Conservation (phyloP, 2,329 filamentous ascomycete genomes). For the Cercospora sp. region DNA sequence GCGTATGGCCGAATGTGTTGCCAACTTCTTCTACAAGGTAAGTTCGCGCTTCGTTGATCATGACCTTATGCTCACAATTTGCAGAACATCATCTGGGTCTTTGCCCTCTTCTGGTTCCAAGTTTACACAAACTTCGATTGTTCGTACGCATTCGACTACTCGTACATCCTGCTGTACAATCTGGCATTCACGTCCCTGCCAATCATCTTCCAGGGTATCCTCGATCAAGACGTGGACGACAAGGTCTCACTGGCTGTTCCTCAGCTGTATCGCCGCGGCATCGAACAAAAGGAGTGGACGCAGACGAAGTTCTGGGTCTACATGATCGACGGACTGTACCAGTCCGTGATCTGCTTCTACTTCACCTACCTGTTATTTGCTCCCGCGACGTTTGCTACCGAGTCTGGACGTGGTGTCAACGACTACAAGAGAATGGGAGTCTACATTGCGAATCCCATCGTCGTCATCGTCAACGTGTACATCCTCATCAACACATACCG, state of each 20-base stretch:
- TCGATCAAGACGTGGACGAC: constrained; percentile 96
- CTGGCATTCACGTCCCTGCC: constrained; percentile 94
- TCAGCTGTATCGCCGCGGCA: constrained; percentile 91
- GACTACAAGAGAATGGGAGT: constrained; percentile 84
- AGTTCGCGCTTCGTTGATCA: constrained; percentile 24
- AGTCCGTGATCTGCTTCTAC: constrained; percentile 91
- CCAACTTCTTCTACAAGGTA: constrained; percentile 99
- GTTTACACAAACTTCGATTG: constrained; percentile 95
- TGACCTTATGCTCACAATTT: constrained; percentile 31
- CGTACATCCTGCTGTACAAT: constrained; percentile 96
- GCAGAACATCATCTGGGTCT: constrained; percentile 94
- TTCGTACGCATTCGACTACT: constrained; percentile 96
- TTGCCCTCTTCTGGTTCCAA: constrained; percentile 95
- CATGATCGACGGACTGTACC: constrained; percentile 92
- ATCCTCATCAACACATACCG: constrained; percentile 94
- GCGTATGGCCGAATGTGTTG: constrained; percentile 85
- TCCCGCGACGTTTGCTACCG: constrained; percentile 66
- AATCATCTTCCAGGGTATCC: constrained; percentile 90
- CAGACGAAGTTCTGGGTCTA: constrained; percentile 96
- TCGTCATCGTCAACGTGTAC: constrained; percentile 89
- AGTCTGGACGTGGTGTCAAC: constrained; percentile 71
- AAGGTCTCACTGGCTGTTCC: constrained; percentile 91
- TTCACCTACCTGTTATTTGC: constrained; percentile 81
- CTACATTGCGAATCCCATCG: constrained; percentile 79
- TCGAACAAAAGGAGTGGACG: constrained; percentile 95